Conservation (phyloP, 2,329 filamentous ascomycete genomes). For the Ceratocystis alfenasii region DNA sequence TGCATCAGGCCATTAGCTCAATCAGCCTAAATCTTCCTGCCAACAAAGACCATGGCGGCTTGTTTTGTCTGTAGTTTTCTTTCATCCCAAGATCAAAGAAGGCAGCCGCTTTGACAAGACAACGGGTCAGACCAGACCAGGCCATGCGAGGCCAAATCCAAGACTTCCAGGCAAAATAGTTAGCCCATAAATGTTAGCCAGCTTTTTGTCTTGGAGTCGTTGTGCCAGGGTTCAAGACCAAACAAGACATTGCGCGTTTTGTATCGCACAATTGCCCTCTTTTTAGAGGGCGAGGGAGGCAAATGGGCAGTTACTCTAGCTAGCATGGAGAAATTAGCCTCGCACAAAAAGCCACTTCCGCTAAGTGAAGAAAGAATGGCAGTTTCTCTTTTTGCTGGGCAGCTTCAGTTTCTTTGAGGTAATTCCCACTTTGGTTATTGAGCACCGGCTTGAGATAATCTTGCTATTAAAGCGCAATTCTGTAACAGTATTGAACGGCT, state of each 20-base stretch:
- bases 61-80: background rate
- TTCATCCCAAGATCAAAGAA: background rate
- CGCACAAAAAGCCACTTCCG: no score
- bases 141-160: background rate
- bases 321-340: background rate
- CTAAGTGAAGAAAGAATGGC: background rate
- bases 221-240: conserved; percentile 3
- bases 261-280: background rate
- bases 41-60: no score
- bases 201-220: background rate
- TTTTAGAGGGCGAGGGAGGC: background rate
- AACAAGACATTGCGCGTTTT: conserved; percentile 9
- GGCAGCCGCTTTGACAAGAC: background rate
- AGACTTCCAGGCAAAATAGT: background rate
- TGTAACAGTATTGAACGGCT: background rate
- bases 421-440: background rate
- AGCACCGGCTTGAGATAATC: background rate
- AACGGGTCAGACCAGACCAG: background rate
- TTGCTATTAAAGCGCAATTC: background rate
- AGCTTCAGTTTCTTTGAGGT: background rate
- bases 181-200: background rate
- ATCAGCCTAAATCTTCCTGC: no score
- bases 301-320: background rate
- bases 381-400: background rate
- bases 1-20: no score